Conservation (phyloP, 192 early-diverging fungal species). For the Coemansia sp. region DNA sequence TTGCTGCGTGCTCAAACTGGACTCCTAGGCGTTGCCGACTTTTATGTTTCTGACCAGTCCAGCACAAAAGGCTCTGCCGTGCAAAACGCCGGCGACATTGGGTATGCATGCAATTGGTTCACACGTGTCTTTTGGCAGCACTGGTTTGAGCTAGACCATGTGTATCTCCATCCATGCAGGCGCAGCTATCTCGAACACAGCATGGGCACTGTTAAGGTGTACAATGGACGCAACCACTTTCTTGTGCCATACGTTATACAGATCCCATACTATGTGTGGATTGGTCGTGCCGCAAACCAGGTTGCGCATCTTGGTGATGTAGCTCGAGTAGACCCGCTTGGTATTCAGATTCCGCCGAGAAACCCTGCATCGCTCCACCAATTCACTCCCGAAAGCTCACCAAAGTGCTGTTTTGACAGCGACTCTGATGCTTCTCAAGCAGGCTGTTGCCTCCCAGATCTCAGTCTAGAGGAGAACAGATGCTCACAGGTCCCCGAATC, state of each 20-base stretch:
- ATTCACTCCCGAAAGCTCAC: not conserved
- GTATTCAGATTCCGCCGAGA: no score
- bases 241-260: conserved; percentile 64
- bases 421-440: no score
- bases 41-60: conserved; percentile 60
- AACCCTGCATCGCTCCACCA: no score
- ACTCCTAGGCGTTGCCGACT: conserved; percentile 75
- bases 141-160: conserved; percentile 85
- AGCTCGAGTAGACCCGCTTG: not conserved
- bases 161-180: conserved; percentile 71
- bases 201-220: conserved; percentile 70
- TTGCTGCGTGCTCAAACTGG: conserved; percentile 60
- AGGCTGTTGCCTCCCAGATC: not conserved
- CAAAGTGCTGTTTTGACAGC: no score
- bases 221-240: conserved; percentile 72
- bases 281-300: conserved; percentile 52
- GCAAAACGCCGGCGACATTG: conserved; percentile 55
- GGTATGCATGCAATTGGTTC: conserved; percentile 73
- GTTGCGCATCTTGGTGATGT: no score
- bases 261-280: conserved; percentile 87
- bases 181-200: conserved; percentile 82
- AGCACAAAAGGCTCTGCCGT: conserved; percentile 23
- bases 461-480: not conserved
- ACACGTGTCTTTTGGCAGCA: conserved; percentile 81
- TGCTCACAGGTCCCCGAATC: not conserved